Conservation (phyloP, 257 asterid species). For the Salvia miltiorrhiza region DNA sequence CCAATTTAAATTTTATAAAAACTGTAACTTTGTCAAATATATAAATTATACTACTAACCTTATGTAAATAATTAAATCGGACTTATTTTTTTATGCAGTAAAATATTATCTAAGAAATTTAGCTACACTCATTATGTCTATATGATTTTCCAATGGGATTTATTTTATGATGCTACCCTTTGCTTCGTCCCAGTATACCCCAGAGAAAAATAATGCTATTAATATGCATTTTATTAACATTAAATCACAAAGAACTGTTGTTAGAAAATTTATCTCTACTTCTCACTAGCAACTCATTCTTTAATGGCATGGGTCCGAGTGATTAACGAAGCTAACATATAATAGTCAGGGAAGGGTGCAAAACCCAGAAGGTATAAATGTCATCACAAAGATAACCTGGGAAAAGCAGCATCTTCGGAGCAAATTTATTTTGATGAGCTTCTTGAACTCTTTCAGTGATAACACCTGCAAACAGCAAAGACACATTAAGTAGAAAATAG, state of each 20-base stretch:
- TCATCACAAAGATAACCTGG: constrained; percentile 55
- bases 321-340: not conserved
- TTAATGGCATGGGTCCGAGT: not conserved
- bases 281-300: constrained; percentile 2
- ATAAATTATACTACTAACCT: no score
- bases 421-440: constrained; percentile 63
- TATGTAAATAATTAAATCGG: no score
- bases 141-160: no score
- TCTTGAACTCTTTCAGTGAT: constrained; percentile 74
- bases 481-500: not conserved
- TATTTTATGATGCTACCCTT: no score
- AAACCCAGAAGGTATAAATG: constrained; percentile 9
- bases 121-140: no score
- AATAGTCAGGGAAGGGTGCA: constrained; percentile 15
- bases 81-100: no score
- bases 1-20: no score
- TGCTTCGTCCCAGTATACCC: not conserved
- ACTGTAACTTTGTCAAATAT: no score
- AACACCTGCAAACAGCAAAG: constrained; percentile 50
- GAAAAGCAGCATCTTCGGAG: constrained; percentile 82
- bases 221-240: not conserved
- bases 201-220: not conserved
- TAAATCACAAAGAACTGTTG: not conserved
- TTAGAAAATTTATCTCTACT: not conserved
- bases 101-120: no score